phyloP scores from a whole-genome alignment of 495 filamentous ascomycete genomes.

The Tuber indicum region DNA sequence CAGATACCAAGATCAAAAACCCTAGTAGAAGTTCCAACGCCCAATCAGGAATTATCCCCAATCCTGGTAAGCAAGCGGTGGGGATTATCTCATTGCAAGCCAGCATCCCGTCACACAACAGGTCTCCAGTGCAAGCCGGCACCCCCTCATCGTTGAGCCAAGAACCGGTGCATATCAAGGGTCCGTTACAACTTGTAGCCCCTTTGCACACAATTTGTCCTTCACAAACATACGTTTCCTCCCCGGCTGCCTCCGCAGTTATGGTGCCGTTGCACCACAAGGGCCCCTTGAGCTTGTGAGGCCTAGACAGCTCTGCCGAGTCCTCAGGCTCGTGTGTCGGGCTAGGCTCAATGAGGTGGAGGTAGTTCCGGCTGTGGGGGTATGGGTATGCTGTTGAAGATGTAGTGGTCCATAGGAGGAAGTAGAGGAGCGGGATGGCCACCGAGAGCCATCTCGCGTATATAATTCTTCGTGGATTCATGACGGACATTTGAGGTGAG shows the following conservation, averaged over 20 bases:
- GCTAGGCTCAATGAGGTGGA: background rate
- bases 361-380: background rate
- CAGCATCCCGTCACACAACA: conserved; percentile 23
- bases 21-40: conserved; percentile 25
- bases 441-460: background rate
- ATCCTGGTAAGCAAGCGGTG: conserved; percentile 22
- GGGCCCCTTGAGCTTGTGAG: conserved; percentile 13
- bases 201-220: conserved; percentile 18
- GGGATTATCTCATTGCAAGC: conserved; percentile 26
- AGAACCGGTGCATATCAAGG: conserved; percentile 21
- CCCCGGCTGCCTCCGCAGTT: background rate
- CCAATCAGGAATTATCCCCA: conserved; percentile 16
- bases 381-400: background rate
- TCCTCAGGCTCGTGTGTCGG: background rate
- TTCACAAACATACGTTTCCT: conserved; percentile 15
- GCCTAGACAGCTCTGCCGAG: background rate
- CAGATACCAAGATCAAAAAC: conserved; percentile 27
- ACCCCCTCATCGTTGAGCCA: conserved; percentile 28
- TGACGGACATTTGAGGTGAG: background rate
- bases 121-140: conserved; percentile 26
- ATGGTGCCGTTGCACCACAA: conserved; percentile 23
- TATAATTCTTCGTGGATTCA: background rate
- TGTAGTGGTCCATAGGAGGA: background rate
- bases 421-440: background rate
- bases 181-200: conserved; percentile 18